Percentiles rank a stretch among this genome's conserved stretches.
These are phyloP conservation scores for Cordia subcordata DNA, from an alignment of 257 asterid species.

Conservation along the genomic window DNA sequence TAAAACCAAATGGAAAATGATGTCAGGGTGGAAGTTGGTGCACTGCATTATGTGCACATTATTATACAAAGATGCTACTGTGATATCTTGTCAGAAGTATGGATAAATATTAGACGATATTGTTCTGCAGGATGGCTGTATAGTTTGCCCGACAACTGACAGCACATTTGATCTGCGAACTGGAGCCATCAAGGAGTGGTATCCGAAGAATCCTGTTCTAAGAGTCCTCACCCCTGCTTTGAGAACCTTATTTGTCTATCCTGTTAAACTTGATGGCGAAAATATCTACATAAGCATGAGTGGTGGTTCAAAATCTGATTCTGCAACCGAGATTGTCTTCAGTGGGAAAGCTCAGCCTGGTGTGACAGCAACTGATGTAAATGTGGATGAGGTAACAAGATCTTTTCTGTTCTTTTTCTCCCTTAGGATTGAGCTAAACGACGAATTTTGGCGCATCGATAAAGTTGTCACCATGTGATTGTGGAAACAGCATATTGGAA, in stretches of 20 bases:
- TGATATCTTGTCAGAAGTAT: neutral
- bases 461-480: neutral
- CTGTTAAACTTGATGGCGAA: slow-evolving; percentile 58
- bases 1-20: too few relatives aligned
- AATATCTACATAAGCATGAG: slow-evolving; percentile 62
- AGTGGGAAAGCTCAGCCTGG: slow-evolving; percentile 99
- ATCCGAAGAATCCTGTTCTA: slow-evolving; percentile 84
- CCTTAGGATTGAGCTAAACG: neutral
- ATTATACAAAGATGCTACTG: neutral
- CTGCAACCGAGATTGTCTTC: slow-evolving; percentile 80
- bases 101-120: neutral
- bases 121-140: slow-evolving; percentile 78
- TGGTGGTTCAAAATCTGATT: slow-evolving; percentile 33
- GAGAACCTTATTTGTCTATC: slow-evolving; percentile 54
- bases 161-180: slow-evolving; percentile 79
- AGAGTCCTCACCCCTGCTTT: slow-evolving; percentile 87
- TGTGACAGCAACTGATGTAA: slow-evolving; percentile 70
- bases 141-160: slow-evolving; percentile 88
- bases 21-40: too few relatives aligned
- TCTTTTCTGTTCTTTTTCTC: neutral
- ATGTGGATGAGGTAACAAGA: slow-evolving; percentile 76
- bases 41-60: too few relatives aligned
- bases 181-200: slow-evolving; percentile 92
- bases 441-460: neutral
- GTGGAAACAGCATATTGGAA: too few relatives aligned